These are phyloP conservation scores for Zychaea mexicana DNA, from an alignment of 371 early-diverging fungal genomes.

Conservation along the genomic window DNA sequence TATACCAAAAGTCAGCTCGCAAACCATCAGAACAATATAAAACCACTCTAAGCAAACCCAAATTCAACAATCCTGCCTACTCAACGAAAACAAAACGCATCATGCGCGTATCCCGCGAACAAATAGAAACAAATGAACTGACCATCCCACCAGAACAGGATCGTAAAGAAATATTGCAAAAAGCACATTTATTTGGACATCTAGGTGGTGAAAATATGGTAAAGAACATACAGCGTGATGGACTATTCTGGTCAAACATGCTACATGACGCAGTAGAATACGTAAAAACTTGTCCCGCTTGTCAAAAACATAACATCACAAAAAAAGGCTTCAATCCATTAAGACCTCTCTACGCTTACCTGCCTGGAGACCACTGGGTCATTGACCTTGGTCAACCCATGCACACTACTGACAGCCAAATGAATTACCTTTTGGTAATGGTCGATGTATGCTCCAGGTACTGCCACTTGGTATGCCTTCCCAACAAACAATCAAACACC, in stretches of 20 bases:
- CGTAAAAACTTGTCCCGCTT: conserved; percentile 5
- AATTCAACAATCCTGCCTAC: no score
- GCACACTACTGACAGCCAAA: not conserved
- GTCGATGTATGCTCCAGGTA: not conserved
- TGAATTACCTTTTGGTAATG: conserved; percentile 17
- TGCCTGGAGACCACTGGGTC: conserved; percentile 19
- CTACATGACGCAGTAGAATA: conserved; percentile 14
- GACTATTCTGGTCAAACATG: conserved; percentile 10
- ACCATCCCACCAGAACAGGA: no score
- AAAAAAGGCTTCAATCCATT: conserved; percentile 20
- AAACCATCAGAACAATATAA: no score
- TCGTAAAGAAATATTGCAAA: no score
- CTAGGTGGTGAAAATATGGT: conserved; percentile 19
- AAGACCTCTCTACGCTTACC: conserved; percentile 6
- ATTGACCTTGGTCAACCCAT: conserved; percentile 9
- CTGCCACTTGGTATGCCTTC: not conserved
- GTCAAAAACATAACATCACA: conserved; percentile 18
- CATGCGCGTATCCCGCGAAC: no score
- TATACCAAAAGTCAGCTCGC: not conserved
- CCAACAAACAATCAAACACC: not conserved
- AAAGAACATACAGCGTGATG: not conserved
- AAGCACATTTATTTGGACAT: no score
- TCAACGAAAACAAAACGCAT: no score
- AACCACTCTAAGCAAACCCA: no score
- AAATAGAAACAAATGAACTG: no score